Evolutionary conservation across 1,139 yeast genomes (phyloP), one percentile per base, ranked within the genome.

Genomic region (Barnettozyma hawaiiensis): DNA sequence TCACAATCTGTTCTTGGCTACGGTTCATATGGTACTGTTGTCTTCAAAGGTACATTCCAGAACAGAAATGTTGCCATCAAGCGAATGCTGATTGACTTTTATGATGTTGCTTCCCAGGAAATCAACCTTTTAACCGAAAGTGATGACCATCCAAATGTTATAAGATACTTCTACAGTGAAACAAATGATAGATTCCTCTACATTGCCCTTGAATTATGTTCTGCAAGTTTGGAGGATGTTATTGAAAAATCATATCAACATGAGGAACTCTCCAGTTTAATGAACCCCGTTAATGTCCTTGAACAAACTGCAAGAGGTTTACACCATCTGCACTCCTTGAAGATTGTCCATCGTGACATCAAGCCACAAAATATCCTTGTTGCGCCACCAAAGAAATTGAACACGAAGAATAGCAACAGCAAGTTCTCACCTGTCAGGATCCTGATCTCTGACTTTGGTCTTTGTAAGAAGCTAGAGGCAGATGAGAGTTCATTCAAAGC

Each of bases 11-110:
- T 89, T 20, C 65, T 92, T 39, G 98, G 99, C 1, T 87, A 86
- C 59, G 99, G 99, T 2, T 87, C 97, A 2, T 96, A 92, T 57
- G 98, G 98, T 24, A 92, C 98, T 0, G 89, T 90, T 22, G 98
- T 92, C 1, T 87, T 80, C 60, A 78, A 84, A 58, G 98, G 98
- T 1, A 75, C 78, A 4, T 92, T 90, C 65, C 97, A 90, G 56
- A 83, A 80, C 53, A 73, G 98, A 41, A 96, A 95, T 2, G 98
- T 94, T 9, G 98, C 98, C 0, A 95, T 92, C 5, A 94, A 92
- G 61, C 68, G 98, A 52, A 86, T 92, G 96, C 68, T 94, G 39
- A 71, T 90, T 32, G 96, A 90, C 58, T 92, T 90, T 58, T 92
- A 85, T 63, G 97, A 92, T 58, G 79, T 92, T 47, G 98, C 98